These are phyloP conservation scores for Eleusine indica DNA, from an alignment of 176 grass and related monocot species.

Conservation along the genomic window DNA sequence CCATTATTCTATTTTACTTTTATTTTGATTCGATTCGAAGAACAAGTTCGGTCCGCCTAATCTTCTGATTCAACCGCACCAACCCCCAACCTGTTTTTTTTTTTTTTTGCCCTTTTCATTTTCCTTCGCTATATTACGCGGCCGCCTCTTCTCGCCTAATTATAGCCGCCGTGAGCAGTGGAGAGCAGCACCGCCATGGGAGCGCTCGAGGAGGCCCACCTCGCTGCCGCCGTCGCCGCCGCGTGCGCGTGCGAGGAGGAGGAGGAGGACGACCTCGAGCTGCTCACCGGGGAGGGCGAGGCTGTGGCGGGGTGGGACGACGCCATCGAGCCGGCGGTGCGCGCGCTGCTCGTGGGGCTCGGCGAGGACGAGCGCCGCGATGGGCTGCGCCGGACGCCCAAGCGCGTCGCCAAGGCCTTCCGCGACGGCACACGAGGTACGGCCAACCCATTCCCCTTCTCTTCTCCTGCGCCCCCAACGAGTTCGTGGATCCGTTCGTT, in stretches of 20 bases:
- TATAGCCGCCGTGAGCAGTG: conserved; percentile 38
- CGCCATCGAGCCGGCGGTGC: conserved; percentile 62
- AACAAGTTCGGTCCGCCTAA: conserved; percentile 25
- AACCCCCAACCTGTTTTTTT: no score
- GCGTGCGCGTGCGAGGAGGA: conserved; percentile 46
- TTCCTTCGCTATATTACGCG: neutral
- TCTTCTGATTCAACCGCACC: neutral
- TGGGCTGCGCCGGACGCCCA: conserved; percentile 74
- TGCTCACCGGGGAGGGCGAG: conserved; percentile 17
- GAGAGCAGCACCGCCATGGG: conserved; percentile 51
- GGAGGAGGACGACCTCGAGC: conserved; percentile 40
- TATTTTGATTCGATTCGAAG: neutral
- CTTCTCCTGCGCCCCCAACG: neutral
- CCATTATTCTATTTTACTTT: neutral
- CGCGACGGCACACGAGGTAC: conserved; percentile 87
- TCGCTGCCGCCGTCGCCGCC: conserved; percentile 36
- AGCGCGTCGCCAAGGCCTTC: conserved; percentile 97
- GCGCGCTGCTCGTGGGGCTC: conserved; percentile 68
- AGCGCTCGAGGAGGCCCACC: conserved; percentile 71
- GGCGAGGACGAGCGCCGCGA: conserved; percentile 84
- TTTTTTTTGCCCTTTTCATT: accelerated
- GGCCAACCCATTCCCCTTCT: neutral
- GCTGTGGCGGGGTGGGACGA: conserved; percentile 20
- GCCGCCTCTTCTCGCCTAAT: conserved; percentile 33
- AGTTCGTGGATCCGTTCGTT: conserved; percentile 34